Percentiles rank a stretch among this genome's conserved stretches.
Evolutionary conservation across 2,329 filamentous ascomycete genomes (phyloP).

Genomic region (Pseudogymnoascus sp.): DNA sequence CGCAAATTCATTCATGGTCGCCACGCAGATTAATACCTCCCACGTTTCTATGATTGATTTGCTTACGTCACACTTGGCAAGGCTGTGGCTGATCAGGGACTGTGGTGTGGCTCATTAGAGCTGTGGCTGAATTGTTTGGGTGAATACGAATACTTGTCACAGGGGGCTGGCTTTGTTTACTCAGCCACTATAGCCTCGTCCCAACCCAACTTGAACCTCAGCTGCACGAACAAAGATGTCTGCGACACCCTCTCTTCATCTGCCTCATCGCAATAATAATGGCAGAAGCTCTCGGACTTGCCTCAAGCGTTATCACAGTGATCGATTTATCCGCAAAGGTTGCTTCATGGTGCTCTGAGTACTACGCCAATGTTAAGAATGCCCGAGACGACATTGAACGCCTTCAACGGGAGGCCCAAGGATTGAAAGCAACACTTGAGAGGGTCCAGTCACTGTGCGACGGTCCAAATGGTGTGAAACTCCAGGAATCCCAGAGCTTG

Average conservation of each 20-base stretch:
- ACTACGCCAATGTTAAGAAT: constrained; percentile 29
- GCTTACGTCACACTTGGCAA: neutral
- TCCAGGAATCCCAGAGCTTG: constrained; percentile 25
- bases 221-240: constrained; percentile 1
- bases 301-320: constrained; percentile 33
- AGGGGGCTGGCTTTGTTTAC: neutral
- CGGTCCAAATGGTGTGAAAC: constrained; percentile 21
- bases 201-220: neutral
- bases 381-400: constrained; percentile 29
- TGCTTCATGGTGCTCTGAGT: constrained; percentile 29
- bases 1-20: constrained; percentile 1
- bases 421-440: constrained; percentile 24
- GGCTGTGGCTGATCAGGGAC: neutral
- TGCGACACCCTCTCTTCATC: constrained; percentile 12
- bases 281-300: constrained; percentile 24
- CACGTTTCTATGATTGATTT: neutral
- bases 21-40: neutral
- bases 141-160: neutral
- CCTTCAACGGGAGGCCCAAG: constrained; percentile 25
- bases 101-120: neutral
- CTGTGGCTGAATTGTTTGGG: neutral
- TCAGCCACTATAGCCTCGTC: neutral
- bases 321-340: constrained; percentile 34
- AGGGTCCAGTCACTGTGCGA: constrained; percentile 24
- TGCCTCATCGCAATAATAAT: constrained; percentile 14